These are phyloP conservation scores for Podila epigama DNA, from an alignment of 192 early-diverging fungal species.

Conservation along the genomic window DNA sequence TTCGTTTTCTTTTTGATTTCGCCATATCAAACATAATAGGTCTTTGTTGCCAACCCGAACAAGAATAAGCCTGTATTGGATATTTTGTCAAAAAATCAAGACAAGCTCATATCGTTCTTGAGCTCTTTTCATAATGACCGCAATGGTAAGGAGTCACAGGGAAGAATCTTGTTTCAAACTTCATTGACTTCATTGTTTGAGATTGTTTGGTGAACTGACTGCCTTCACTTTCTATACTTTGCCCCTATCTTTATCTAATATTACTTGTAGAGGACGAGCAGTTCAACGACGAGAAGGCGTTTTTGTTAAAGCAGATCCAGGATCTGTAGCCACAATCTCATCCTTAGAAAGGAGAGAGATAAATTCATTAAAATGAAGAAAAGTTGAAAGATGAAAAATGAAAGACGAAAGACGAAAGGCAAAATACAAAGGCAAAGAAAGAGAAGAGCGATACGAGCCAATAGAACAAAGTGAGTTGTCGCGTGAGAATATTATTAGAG, in stretches of 20 bases:
- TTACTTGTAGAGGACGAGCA: conserved; percentile 91
- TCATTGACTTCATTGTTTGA: neutral
- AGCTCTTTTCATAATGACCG: conserved; percentile 95
- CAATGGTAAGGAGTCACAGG: conserved; percentile 85
- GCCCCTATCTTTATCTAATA: neutral
- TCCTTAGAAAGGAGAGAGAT: neutral
- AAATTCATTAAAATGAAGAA: neutral
- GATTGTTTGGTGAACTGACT: neutral
- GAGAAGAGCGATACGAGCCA: neutral
- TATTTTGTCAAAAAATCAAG: conserved; percentile 92
- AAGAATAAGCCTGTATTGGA: conserved; percentile 93
- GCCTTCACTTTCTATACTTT: neutral
- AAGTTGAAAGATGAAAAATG: neutral
- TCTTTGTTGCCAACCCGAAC: conserved; percentile 98
- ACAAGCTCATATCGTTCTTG: conserved; percentile 88
- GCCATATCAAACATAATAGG: conserved; percentile 60
- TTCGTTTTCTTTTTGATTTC: neutral
- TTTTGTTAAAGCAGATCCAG: conserved; percentile 91
- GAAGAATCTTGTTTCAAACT: neutral
- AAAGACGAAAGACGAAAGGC: neutral
- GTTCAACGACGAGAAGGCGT: conserved; percentile 98
- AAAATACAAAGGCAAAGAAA: neutral
- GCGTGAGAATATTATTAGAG: neutral
- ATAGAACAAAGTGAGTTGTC: neutral
- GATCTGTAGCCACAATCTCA: conserved; percentile 33